phyloP scores from a whole-genome alignment of 169 alveolate species.

The Sarcocystis neurona region DNA sequence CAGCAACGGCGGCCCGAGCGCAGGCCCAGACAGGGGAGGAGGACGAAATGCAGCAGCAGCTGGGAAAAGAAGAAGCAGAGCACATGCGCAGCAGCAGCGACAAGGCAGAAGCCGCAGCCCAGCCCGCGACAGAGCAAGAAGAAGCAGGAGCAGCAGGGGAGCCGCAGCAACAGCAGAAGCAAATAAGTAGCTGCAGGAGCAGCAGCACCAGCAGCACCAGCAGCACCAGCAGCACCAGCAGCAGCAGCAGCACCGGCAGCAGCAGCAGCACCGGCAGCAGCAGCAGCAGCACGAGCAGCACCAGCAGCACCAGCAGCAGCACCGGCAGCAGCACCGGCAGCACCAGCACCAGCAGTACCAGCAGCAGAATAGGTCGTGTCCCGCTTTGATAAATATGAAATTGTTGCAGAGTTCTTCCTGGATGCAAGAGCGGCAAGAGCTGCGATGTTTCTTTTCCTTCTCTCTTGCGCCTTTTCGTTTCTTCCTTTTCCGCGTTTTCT shows the following conservation, averaged over 20 bases:
- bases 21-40: too few relatives aligned
- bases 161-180: constrained; percentile 34
- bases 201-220: constrained; percentile 35
- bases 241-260: neutral
- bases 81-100: too few relatives aligned
- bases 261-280: neutral
- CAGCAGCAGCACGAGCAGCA: constrained; percentile 8
- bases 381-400: too few relatives aligned
- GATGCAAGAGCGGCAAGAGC: too few relatives aligned
- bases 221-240: neutral
- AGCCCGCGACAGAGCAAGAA: constrained; percentile 15
- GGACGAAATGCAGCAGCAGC: too few relatives aligned
- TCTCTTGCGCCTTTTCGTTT: too few relatives aligned
- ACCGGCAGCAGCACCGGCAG: constrained; percentile 23
- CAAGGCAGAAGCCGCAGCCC: constrained; percentile 66
- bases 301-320: constrained; percentile 36
- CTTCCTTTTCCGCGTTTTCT: neutral
- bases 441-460: too few relatives aligned
- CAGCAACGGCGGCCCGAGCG: too few relatives aligned
- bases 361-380: neutral
- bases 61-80: too few relatives aligned
- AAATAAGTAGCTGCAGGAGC: too few relatives aligned
- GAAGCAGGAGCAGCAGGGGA: constrained; percentile 53
- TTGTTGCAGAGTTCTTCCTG: too few relatives aligned
- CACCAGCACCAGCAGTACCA: constrained; percentile 1